phyloP scores from a whole-genome alignment of 2,329 filamentous ascomycete genomes.

The Amauroascus verrucosus region DNA sequence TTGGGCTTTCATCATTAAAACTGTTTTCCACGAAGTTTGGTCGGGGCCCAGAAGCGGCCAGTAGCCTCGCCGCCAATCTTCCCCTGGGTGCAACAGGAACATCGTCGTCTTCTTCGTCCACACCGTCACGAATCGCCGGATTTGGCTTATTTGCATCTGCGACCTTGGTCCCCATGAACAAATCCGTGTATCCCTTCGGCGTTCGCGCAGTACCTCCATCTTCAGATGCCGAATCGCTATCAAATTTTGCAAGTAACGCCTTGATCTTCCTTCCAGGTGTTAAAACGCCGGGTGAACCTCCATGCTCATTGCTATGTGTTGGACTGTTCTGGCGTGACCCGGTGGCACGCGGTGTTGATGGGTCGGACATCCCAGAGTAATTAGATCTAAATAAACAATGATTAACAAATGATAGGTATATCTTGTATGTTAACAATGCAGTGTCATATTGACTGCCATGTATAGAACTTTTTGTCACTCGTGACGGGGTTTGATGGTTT shows the following conservation, averaged over 20 bases:
- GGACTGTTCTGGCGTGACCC: constrained; percentile 25
- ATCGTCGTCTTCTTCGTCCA: constrained; percentile 40
- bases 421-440: not conserved
- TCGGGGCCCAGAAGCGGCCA: constrained; percentile 24
- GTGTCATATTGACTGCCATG: too few species aligned
- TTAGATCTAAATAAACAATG: too few species aligned
- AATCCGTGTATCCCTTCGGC: not conserved
- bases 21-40: not conserved
- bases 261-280: constrained; percentile 41
- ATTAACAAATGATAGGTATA: too few species aligned
- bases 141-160: not conserved
- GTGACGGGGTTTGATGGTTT: not conserved
- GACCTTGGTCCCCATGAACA: constrained; percentile 18
- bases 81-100: constrained; percentile 47
- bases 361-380: constrained; percentile 7
- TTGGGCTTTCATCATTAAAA: not conserved
- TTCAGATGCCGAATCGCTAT: constrained; percentile 29
- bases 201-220: not conserved
- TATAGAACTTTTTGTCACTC: too few species aligned
- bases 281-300: constrained; percentile 27
- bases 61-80: constrained; percentile 55
- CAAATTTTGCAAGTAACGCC: constrained; percentile 41
- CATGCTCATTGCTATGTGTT: constrained; percentile 11
- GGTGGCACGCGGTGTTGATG: constrained; percentile 14
- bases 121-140: constrained; percentile 24